Evolutionary conservation across 495 filamentous ascomycete genomes (phyloP).

Genomic region (Neurospora sp.): DNA sequence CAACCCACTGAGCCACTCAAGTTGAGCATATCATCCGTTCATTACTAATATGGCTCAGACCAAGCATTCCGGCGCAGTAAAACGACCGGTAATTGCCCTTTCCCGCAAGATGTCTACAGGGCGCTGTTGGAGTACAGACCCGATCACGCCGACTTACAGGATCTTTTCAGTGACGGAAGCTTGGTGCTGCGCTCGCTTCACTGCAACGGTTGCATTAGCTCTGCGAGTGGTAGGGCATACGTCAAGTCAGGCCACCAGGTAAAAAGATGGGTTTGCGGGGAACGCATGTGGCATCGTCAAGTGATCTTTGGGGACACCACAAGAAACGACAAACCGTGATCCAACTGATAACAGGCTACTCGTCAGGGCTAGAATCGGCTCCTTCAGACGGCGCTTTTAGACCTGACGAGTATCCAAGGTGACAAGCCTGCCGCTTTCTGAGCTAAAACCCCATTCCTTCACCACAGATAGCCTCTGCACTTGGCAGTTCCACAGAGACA

Average conservation of each 20-base stretch:
- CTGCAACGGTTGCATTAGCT: not conserved
- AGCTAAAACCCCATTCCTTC: constrained; percentile 1
- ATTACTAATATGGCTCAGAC: not conserved
- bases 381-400: no score
- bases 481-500: constrained; percentile 60
- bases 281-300: not conserved
- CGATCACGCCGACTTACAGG: not conserved
- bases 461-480: constrained; percentile 63
- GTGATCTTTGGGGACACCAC: not conserved
- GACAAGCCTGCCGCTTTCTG: not conserved
- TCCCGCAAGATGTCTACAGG: not conserved
- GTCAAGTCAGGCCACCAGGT: not conserved
- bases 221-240: not conserved
- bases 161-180: not conserved
- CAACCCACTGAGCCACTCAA: not conserved
- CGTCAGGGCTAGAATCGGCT: no score
- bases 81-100: not conserved
- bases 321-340: not conserved
- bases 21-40: not conserved
- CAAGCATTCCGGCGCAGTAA: not conserved
- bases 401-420: no score
- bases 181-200: not conserved
- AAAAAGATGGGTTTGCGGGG: not conserved
- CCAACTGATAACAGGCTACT: no score
- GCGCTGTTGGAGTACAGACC: not conserved